Conservation (phyloP, 164 flowering plant genomes). For the Chimonanthus praecox region DNA sequence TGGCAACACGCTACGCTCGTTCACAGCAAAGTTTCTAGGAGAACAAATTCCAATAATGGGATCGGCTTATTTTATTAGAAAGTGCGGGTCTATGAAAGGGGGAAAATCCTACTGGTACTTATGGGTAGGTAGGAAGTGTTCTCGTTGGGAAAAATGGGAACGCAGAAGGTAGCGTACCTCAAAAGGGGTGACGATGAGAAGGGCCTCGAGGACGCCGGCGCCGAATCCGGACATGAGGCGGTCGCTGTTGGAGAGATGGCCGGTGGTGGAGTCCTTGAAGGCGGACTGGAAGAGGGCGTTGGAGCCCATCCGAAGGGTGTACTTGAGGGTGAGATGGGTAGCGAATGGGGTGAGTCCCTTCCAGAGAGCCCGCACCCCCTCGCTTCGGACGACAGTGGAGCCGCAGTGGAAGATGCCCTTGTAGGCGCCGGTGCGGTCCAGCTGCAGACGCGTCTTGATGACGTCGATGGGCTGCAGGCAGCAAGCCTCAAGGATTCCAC, state of each 20-base stretch:
- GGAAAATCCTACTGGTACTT: too few species aligned
- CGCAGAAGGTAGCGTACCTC: slow-evolving; percentile 37
- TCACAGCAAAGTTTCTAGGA: too few species aligned
- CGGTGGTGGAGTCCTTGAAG: slow-evolving; percentile 70
- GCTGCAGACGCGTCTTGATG: slow-evolving; percentile 90
- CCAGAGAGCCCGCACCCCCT: slow-evolving; percentile 94
- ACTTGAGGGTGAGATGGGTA: slow-evolving; percentile 87
- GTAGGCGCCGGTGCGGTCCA: slow-evolving; percentile 63
- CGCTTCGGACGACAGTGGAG: slow-evolving; percentile 45
- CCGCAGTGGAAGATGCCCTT: slow-evolving; percentile 90
- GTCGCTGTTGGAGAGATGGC: slow-evolving; percentile 54
- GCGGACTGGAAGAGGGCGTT: slow-evolving; percentile 79
- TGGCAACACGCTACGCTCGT: too few species aligned
- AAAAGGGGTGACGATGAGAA: slow-evolving; percentile 88
- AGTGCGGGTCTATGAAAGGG: too few species aligned
- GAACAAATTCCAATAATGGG: too few species aligned
- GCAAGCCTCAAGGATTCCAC: slow-evolving; percentile 80
- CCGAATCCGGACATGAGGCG: slow-evolving; percentile 79
- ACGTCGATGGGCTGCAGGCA: slow-evolving; percentile 97
- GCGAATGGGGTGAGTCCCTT: slow-evolving; percentile 96
- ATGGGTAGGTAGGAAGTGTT: too few species aligned
- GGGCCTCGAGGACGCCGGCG: slow-evolving; percentile 94
- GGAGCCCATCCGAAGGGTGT: slow-evolving; percentile 93
- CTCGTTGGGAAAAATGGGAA: background rate
- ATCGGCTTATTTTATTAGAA: too few species aligned